Evolutionary conservation across 2,329 filamentous ascomycete genomes (phyloP), one percentile per base, ranked within the genome.

Genomic region (Aspergillus vadensis): DNA sequence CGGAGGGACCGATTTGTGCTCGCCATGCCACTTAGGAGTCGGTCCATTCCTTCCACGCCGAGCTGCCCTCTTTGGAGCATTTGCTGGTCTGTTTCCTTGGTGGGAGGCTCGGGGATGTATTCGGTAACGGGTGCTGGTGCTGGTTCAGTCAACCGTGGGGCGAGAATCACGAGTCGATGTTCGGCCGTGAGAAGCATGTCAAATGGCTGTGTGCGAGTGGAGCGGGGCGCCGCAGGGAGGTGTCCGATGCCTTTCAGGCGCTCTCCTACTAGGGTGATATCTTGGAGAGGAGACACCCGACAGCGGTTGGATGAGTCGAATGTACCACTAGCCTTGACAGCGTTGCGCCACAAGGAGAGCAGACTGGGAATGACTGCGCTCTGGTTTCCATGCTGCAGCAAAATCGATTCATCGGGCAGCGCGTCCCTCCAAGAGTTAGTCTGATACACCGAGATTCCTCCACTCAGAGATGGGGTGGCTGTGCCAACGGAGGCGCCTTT

Each of bases 21-120:
- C 2, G 72, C 70, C 78, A 82, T 82, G 43, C 74, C 74, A 27
- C 73, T 78, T 39, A 82, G 66, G 4, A 82, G 67, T 19, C 79
- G 74, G 58, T 79, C 79, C 79, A 82, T 81, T 50, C 79, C 80
- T 44, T 80, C 75, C 15, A 82, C 72, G 59, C 80, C 79, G 15
- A 82, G 72, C 56, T 80, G 77, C 47, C 79, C 79, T 49, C 71
- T 71, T 48, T 67, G 74, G 12, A 81, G 72, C 66, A 76, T 75
- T 30, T 74, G 62, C 62, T 81, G 78, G 51, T 81, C 79, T 8
- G 65, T 67, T n/a, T 75, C 72, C 5, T 58, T 57, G 15, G 61
- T 65, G 19, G 63, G 53, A 39, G 69, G 61, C 44, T 66, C 62
- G 30, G 63, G 66, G 48, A 65, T 57, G 58, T 8, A 59, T 48